phyloP scores from a whole-genome alignment of 164 flowering plant genomes.

The Paratinospora sagittata region DNA sequence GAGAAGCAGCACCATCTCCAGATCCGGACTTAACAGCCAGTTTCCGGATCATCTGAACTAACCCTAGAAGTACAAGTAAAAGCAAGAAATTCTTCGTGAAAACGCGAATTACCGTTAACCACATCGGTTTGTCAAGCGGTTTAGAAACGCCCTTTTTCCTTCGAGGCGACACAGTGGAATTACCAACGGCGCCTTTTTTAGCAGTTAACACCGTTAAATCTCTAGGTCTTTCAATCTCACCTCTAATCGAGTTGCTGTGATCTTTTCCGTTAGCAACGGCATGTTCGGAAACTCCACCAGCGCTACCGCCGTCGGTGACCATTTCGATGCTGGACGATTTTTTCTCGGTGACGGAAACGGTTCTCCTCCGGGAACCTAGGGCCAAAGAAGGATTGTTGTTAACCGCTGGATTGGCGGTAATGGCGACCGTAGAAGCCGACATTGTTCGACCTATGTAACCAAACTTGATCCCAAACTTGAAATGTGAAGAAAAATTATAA shows the following conservation, averaged over 20 bases:
- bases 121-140: conserved; percentile 39
- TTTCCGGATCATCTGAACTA: conserved; percentile 52
- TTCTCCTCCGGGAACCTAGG: conserved; percentile 21
- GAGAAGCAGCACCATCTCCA: conserved; percentile 9
- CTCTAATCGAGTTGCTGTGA: conserved; percentile 43
- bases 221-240: conserved; percentile 43
- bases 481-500: neutral
- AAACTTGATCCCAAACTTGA: conserved; percentile 1
- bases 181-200: conserved; percentile 19
- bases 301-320: conserved; percentile 18
- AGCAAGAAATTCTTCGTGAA: conserved; percentile 53
- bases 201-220: conserved; percentile 20
- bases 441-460: neutral
- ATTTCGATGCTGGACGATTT: conserved; percentile 19
- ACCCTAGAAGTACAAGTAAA: conserved; percentile 37
- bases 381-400: conserved; percentile 21
- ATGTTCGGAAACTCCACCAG: conserved; percentile 7
- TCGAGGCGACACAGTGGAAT: conserved; percentile 33
- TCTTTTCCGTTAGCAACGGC: conserved; percentile 30
- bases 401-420: conserved; percentile 46
- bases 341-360: conserved; percentile 19
- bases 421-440: conserved; percentile 59
- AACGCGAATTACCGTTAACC: conserved; percentile 51
- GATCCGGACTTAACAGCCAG: conserved; percentile 20
- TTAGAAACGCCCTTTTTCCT: conserved; percentile 27